phyloP scores from a whole-genome alignment of 2,329 filamentous ascomycete genomes.

The Cladosporium sp. region DNA sequence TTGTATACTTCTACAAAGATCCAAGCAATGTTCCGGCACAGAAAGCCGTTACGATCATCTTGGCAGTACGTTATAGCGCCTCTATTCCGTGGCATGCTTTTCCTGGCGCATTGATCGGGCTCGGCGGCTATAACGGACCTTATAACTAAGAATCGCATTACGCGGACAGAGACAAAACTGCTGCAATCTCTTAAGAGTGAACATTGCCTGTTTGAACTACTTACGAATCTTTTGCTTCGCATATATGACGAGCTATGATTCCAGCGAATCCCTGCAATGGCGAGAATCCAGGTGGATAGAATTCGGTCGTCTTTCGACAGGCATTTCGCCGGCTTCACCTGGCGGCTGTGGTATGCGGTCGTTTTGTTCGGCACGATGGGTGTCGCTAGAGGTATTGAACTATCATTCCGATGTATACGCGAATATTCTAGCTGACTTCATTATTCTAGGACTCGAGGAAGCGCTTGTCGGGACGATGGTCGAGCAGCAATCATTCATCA shows the following conservation, averaged over 20 bases:
- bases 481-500: slow-evolving; percentile 64
- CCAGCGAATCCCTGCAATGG: neutral
- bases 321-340: slow-evolving; percentile 56
- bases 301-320: neutral
- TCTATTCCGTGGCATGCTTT: neutral
- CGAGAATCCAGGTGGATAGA: neutral
- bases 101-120: neutral
- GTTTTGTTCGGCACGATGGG: slow-evolving; percentile 60
- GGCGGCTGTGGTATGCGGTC: slow-evolving; percentile 74
- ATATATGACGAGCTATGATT: neutral
- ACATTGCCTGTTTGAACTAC: neutral
- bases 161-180: neutral
- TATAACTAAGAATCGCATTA: neutral
- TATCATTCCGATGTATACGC: neutral
- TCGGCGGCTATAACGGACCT: neutral
- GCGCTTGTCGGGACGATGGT: slow-evolving; percentile 62
- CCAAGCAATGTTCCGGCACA: neutral
- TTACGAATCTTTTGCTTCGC: neutral
- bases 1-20: neutral
- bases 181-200: neutral
- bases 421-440: neutral
- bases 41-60: neutral
- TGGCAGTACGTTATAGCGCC: neutral
- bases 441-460: slow-evolving; percentile 59
- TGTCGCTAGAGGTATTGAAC: slow-evolving; percentile 62